These are phyloP conservation scores for Dactylellina cionopaga DNA, from an alignment of 2,329 filamentous ascomycete genomes.

Conservation along the genomic window DNA sequence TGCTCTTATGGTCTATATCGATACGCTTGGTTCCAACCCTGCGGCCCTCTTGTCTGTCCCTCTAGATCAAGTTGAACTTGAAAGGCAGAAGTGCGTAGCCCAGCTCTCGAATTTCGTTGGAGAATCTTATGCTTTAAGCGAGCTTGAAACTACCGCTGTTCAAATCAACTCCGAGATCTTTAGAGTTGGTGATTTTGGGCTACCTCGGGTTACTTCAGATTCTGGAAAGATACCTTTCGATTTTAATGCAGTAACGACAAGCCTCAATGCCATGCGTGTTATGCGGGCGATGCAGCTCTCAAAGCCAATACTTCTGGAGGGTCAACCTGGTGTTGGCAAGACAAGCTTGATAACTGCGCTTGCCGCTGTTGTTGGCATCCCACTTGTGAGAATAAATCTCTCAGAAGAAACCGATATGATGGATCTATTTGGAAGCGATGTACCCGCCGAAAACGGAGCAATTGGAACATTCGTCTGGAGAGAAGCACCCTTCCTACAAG, in stretches of 20 bases:
- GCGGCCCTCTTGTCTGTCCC: constrained; percentile 81
- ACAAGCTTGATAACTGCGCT: constrained; percentile 90
- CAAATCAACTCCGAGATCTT: constrained; percentile 14
- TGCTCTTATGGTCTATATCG: constrained; percentile 93
- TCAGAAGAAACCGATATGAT: constrained; percentile 98
- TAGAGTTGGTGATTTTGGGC: constrained; percentile 77
- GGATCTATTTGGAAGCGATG: constrained; percentile 96
- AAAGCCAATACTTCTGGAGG: constrained; percentile 93
- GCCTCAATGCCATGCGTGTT: constrained; percentile 88
- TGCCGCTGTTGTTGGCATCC: constrained; percentile 79
- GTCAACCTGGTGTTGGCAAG: constrained; percentile 97
- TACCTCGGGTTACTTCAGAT: constrained; percentile 67
- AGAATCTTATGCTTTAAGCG: constrained; percentile 72
- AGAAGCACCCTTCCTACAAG: constrained; percentile 92
- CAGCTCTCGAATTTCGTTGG: constrained; percentile 75
- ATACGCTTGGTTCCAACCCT: constrained; percentile 93
- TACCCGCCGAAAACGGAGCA: constrained; percentile 90
- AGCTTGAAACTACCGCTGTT: constrained; percentile 58
- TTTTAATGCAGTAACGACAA: constrained; percentile 88
- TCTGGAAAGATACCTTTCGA: constrained; percentile 73
- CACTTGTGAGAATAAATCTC: constrained; percentile 91
- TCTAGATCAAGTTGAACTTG: constrained; percentile 73
- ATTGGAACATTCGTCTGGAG: constrained; percentile 94
- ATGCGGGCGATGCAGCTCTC: constrained; percentile 85
- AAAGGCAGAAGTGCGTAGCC: constrained; percentile 77